phyloP scores from a whole-genome alignment of 1,139 yeast species.

The Pichia sp. region DNA sequence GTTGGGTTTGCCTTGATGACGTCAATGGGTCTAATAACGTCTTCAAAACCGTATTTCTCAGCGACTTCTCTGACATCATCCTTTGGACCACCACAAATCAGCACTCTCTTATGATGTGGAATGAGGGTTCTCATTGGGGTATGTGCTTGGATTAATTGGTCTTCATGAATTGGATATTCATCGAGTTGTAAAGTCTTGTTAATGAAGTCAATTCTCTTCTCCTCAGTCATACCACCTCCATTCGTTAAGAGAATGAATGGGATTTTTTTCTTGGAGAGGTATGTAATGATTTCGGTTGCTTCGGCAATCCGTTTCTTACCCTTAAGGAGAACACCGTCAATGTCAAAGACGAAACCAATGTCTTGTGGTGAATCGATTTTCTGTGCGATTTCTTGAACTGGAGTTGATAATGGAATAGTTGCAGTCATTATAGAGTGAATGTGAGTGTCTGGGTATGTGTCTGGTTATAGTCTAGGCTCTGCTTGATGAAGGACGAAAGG shows the following conservation, averaged over 20 bases:
- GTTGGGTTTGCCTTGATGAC: conserved; percentile 50
- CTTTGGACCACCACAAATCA: conserved; percentile 79
- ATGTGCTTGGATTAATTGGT: conserved; percentile 82
- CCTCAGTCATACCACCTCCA: conserved; percentile 85
- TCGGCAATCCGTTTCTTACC: conserved; percentile 64
- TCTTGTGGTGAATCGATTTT: conserved; percentile 12
- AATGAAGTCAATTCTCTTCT: conserved; percentile 51
- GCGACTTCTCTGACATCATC: conserved; percentile 72
- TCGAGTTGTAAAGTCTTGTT: conserved; percentile 37
- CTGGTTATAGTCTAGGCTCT: too few relatives aligned
- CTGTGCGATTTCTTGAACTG: conserved; percentile 11
- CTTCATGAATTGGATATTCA: conserved; percentile 38
- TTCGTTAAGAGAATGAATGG: conserved; percentile 86
- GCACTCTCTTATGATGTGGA: conserved; percentile 47
- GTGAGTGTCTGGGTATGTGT: too few relatives aligned
- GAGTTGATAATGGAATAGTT: conserved; percentile 11
- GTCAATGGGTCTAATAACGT: conserved; percentile 74
- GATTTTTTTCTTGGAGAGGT: conserved; percentile 47
- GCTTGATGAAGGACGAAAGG: too few relatives aligned
- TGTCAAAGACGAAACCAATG: conserved; percentile 31
- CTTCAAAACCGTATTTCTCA: conserved; percentile 66
- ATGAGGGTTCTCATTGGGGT: conserved; percentile 75
- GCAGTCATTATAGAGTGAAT: too few relatives aligned
- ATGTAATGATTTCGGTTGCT: conserved; percentile 58
- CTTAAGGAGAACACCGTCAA: conserved; percentile 89